Percentiles rank a stretch among this genome's conserved stretches.
These are phyloP conservation scores for Xylaria sp. DNA, from an alignment of 2,329 filamentous ascomycete genomes.

Conservation along the genomic window DNA sequence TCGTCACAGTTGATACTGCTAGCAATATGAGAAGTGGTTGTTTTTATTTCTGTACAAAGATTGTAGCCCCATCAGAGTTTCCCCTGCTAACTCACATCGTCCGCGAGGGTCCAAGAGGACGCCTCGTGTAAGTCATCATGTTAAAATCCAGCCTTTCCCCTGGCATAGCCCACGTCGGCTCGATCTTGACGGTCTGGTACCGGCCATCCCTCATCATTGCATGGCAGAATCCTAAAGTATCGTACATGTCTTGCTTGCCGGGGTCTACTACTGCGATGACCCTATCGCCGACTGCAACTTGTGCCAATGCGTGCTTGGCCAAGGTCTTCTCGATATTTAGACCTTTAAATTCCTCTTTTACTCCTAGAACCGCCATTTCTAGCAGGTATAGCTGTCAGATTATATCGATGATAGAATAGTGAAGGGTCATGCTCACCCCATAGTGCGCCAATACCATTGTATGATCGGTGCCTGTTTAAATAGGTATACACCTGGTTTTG, in stretches of 20 bases:
- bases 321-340: slow-evolving; percentile 21
- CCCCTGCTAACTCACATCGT: too few relatives aligned
- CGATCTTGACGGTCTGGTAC: not conserved
- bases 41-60: too few relatives aligned
- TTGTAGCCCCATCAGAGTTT: too few relatives aligned
- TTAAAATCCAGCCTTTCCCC: not conserved
- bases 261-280: slow-evolving; percentile 15
- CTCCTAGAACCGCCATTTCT: slow-evolving; percentile 18
- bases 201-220: not conserved
- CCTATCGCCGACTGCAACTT: not conserved
- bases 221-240: slow-evolving; percentile 17
- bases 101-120: not conserved
- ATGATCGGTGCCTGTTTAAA: not conserved
- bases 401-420: not conserved
- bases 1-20: too few relatives aligned
- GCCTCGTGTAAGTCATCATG: not conserved
- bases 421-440: slow-evolving; percentile 19
- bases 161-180: slow-evolving; percentile 12
- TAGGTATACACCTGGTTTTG: not conserved
- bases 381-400: not conserved
- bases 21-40: too few relatives aligned
- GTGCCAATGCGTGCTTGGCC: slow-evolving; percentile 17
- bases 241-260: slow-evolving; percentile 2
- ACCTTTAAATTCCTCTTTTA: slow-evolving; percentile 15
- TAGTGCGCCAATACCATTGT: not conserved